Conservation (phyloP, 345 rosid genomes). For the Citrus reticulata region DNA sequence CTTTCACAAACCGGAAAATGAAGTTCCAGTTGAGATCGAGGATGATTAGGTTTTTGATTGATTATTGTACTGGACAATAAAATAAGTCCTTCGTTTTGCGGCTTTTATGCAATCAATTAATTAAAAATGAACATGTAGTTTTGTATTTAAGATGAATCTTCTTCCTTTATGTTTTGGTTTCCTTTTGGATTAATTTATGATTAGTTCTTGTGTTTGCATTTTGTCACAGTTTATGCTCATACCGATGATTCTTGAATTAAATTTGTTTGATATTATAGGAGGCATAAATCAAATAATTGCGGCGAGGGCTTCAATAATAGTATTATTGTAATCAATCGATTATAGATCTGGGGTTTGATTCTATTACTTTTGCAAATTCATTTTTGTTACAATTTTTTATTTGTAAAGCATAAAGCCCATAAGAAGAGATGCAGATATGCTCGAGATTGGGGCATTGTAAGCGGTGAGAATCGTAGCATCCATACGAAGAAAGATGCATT, state of each 20-base stretch:
- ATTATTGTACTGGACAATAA: neutral
- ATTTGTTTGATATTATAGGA: neutral
- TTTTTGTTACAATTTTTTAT: neutral
- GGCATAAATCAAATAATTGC: neutral
- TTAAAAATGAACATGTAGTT: neutral
- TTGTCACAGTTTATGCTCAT: neutral
- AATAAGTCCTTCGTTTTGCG: neutral
- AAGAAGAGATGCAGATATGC: too few species aligned
- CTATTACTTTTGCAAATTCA: neutral
- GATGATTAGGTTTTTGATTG: conserved; percentile 18
- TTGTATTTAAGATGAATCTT: neutral
- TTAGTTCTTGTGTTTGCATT: neutral
- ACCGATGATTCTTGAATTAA: neutral
- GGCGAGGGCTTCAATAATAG: neutral
- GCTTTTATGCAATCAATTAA: neutral
- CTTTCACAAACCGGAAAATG: conserved; percentile 44
- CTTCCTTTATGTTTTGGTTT: neutral
- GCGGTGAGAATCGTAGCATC: too few species aligned
- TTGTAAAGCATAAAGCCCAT: neutral
- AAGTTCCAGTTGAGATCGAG: conserved; percentile 28
- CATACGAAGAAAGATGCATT: neutral
- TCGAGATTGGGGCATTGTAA: neutral
- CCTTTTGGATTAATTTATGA: neutral
- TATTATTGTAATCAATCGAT: neutral
- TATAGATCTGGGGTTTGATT: neutral